These are phyloP conservation scores for Arctium minus DNA, from an alignment of 129 eudicot genomes.

Conservation along the genomic window DNA sequence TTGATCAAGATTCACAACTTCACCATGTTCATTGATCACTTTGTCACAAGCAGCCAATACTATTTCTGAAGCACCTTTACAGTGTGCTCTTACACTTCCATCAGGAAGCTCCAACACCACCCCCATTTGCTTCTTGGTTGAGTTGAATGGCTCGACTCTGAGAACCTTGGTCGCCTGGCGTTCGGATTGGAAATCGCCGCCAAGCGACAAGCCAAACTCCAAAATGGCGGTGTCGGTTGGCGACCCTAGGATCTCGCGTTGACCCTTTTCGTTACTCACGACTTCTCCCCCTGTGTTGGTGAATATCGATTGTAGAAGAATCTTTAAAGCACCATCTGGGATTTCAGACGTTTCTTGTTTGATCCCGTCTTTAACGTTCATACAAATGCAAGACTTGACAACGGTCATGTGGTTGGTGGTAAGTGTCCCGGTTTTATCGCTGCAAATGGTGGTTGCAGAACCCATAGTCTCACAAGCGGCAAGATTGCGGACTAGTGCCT, in stretches of 20 bases:
- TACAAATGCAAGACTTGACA: slow-evolving; percentile 79
- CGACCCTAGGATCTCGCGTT: slow-evolving; percentile 73
- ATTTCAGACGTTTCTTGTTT: slow-evolving; percentile 33
- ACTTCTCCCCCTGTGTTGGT: slow-evolving; percentile 90
- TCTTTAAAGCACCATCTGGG: slow-evolving; percentile 31
- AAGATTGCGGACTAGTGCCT: slow-evolving; percentile 80
- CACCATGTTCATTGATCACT: slow-evolving; percentile 59
- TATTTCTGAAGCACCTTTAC: slow-evolving; percentile 94
- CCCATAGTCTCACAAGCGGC: slow-evolving; percentile 99
- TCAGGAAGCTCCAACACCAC: slow-evolving; percentile 73
- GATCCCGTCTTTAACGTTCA: slow-evolving; percentile 46
- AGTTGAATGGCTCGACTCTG: slow-evolving; percentile 91
- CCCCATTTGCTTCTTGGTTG: slow-evolving; percentile 89
- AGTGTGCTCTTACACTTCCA: slow-evolving; percentile 64
- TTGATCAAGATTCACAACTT: slow-evolving; percentile 62
- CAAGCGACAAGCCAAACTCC: slow-evolving; percentile 73
- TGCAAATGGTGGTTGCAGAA: slow-evolving; percentile 88
- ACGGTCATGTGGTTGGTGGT: slow-evolving; percentile 96
- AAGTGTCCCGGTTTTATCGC: slow-evolving; percentile 91
- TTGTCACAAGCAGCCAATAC: slow-evolving; percentile 82
- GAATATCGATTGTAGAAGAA: slow-evolving; percentile 66
- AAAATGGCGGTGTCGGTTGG: slow-evolving; percentile 86
- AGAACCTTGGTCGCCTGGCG: slow-evolving; percentile 44
- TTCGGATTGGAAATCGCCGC: slow-evolving; percentile 71
- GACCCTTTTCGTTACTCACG: slow-evolving; percentile 55